These are phyloP conservation scores for Bauhinia variegata DNA, from an alignment of 306 rosid species.

Conservation along the genomic window DNA sequence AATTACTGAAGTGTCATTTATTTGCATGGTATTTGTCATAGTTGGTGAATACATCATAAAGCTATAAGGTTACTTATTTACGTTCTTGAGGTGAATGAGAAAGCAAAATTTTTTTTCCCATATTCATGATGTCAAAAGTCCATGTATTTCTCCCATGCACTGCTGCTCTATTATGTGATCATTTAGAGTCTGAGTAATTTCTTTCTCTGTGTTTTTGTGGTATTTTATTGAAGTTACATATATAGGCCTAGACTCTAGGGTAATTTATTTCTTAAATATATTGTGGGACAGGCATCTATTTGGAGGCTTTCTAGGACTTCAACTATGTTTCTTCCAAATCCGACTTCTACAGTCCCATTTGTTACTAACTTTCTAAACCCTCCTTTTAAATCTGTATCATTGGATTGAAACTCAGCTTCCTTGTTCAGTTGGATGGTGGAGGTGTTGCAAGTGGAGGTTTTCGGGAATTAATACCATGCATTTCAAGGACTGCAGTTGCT, in stretches of 20 bases:
- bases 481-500: slow-evolving; percentile 93
- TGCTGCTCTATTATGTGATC: slow-evolving; percentile 11
- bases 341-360: slow-evolving; percentile 7
- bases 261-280: neutral
- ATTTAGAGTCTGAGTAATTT: neutral
- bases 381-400: slow-evolving; percentile 7
- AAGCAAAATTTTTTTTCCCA: neutral
- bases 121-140: neutral
- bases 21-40: neutral
- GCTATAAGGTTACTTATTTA: neutral
- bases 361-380: slow-evolving; percentile 3
- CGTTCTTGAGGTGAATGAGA: neutral
- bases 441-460: slow-evolving; percentile 99
- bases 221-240: neutral
- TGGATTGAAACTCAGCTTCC: slow-evolving; percentile 37
- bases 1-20: neutral
- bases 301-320: slow-evolving; percentile 6
- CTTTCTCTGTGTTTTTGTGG: neutral
- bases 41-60: too few species aligned
- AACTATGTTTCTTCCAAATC: neutral
- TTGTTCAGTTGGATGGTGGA: slow-evolving; percentile 84
- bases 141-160: neutral
- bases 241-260: neutral
- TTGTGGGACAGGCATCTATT: neutral
- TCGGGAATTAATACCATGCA: slow-evolving; percentile 94